These are phyloP conservation scores for Geosmithia flava DNA, from an alignment of 2,329 filamentous ascomycete species.

Conservation along the genomic window DNA sequence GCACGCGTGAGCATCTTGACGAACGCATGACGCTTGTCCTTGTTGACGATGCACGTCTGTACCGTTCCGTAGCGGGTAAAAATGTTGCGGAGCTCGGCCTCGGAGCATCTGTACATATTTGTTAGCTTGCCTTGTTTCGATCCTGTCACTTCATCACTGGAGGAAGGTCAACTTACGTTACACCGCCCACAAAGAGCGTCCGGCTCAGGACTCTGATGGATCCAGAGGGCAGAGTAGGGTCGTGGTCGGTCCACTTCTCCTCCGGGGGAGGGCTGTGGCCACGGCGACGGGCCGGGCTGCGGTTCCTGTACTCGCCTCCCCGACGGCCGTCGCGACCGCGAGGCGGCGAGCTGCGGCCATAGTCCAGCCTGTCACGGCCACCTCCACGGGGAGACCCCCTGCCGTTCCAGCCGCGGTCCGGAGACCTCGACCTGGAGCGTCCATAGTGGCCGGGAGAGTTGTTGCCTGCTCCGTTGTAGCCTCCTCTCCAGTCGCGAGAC, in stretches of 20 bases:
- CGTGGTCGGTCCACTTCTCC: conserved; percentile 68
- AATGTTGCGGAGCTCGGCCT: conserved; percentile 67
- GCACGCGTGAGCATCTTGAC: conserved; percentile 93
- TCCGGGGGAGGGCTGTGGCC: conserved; percentile 42
- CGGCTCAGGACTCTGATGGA: conserved; percentile 89
- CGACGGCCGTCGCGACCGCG: conserved; percentile 42
- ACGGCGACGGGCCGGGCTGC: conserved; percentile 63
- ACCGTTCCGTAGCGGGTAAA: conserved; percentile 78
- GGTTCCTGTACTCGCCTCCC: conserved; percentile 69
- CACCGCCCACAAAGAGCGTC: conserved; percentile 92
- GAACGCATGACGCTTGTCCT: conserved; percentile 95
- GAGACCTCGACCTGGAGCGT: conserved; percentile 69
- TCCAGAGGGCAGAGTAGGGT: conserved; percentile 59
- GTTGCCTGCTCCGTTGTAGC: conserved; percentile 40
- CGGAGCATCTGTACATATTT: conserved; percentile 45
- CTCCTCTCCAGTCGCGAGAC: conserved; percentile 36
- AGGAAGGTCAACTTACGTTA: conserved; percentile 50
- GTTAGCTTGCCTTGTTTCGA: not conserved
- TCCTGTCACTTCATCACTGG: conserved; percentile 5
- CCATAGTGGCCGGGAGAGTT: conserved; percentile 47
- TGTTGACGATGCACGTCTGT: conserved; percentile 96
- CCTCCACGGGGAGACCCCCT: conserved; percentile 48
- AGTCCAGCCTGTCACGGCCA: conserved; percentile 56
- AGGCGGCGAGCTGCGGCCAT: conserved; percentile 56
- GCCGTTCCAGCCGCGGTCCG: conserved; percentile 59